A percentile compares a stretch with the other conserved stretches of the same genome.
phyloP scores from a whole-genome alignment of 2,329 filamentous ascomycete species.

The Biscogniauxia sp. region DNA sequence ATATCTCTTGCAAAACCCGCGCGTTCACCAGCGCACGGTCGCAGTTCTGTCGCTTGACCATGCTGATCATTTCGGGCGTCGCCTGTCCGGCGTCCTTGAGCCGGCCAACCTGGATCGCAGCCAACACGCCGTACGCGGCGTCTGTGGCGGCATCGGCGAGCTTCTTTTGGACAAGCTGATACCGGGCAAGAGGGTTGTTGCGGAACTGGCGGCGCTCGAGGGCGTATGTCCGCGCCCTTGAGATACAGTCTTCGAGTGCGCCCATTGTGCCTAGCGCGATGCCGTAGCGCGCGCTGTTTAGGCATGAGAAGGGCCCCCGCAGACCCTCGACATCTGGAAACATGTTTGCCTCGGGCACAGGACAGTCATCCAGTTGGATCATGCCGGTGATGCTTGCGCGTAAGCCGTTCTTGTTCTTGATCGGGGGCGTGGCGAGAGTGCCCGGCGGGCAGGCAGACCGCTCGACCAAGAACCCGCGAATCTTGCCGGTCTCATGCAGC shows the following conservation, averaged over 20 bases:
- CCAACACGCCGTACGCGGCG: slow-evolving; percentile 85
- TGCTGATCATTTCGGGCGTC: slow-evolving; percentile 90
- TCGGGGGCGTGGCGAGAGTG: slow-evolving; percentile 83
- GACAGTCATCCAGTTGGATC: slow-evolving; percentile 92
- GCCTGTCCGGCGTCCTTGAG: slow-evolving; percentile 89
- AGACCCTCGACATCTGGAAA: slow-evolving; percentile 87
- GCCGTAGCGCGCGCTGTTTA: slow-evolving; percentile 90
- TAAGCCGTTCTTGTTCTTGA: slow-evolving; percentile 95
- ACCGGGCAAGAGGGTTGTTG: slow-evolving; percentile 88
- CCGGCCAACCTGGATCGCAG: slow-evolving; percentile 84
- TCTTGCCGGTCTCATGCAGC: slow-evolving; percentile 86
- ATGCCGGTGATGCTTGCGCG: slow-evolving; percentile 94
- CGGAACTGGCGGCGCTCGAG: slow-evolving; percentile 95
- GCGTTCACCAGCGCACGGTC: slow-evolving; percentile 81
- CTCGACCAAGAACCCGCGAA: slow-evolving; percentile 88
- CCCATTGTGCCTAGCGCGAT: slow-evolving; percentile 94
- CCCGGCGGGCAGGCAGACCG: slow-evolving; percentile 80
- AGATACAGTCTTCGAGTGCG: slow-evolving; percentile 87
- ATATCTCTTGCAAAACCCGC: slow-evolving; percentile 84
- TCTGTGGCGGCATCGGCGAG: slow-evolving; percentile 89
- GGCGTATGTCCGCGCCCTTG: slow-evolving; percentile 78
- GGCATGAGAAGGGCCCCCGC: slow-evolving; percentile 83
- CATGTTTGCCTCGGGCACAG: slow-evolving; percentile 89
- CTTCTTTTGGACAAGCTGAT: slow-evolving; percentile 98
- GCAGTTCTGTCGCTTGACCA: slow-evolving; percentile 98